Conservation (phyloP, 1,139 yeast genomes). For the Scheffersomyces stambukii region DNA sequence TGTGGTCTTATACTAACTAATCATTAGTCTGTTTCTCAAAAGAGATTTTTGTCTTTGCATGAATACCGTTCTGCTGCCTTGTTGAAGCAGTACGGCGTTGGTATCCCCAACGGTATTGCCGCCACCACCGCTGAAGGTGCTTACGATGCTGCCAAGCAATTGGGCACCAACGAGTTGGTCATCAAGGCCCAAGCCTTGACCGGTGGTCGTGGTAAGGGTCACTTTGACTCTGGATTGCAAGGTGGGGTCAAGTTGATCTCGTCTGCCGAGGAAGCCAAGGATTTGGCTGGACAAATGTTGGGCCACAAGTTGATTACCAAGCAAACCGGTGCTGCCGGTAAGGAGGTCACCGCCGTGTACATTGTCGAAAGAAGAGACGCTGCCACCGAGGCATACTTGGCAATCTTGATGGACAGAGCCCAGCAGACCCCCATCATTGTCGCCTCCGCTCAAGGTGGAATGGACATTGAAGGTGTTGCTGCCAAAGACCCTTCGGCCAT, state of each 20-base stretch:
- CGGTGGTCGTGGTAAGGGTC: slow-evolving; percentile 99
- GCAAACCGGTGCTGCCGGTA: slow-evolving; percentile 97
- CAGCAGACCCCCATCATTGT: slow-evolving; percentile 89
- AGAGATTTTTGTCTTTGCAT: slow-evolving; percentile 83
- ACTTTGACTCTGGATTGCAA: slow-evolving; percentile 90
- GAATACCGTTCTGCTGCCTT: slow-evolving; percentile 95
- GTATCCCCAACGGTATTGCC: slow-evolving; percentile 88
- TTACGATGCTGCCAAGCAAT: slow-evolving; percentile 62
- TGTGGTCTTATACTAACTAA: slow-evolving; percentile 4
- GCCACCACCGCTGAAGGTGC: slow-evolving; percentile 92
- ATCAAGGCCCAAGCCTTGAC: slow-evolving; percentile 98
- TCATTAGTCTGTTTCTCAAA: slow-evolving; percentile 21
- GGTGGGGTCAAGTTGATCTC: slow-evolving; percentile 94
- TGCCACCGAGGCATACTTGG: slow-evolving; percentile 89
- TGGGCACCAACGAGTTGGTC: slow-evolving; percentile 76
- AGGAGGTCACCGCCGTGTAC: slow-evolving; percentile 94
- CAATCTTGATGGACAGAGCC: slow-evolving; percentile 92
- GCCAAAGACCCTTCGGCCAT: slow-evolving; percentile 88
- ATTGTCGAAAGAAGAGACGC: slow-evolving; percentile 94
- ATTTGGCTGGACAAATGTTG: slow-evolving; percentile 85
- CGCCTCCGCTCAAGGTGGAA: slow-evolving; percentile 98
- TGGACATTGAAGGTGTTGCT: slow-evolving; percentile 99
- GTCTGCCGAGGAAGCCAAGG: slow-evolving; percentile 82
- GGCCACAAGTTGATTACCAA: slow-evolving; percentile 92
- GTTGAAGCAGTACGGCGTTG: slow-evolving; percentile 76